These are phyloP conservation scores for Cyberlindnera maritima DNA, from an alignment of 805 yeast genomes.

Conservation along the genomic window DNA sequence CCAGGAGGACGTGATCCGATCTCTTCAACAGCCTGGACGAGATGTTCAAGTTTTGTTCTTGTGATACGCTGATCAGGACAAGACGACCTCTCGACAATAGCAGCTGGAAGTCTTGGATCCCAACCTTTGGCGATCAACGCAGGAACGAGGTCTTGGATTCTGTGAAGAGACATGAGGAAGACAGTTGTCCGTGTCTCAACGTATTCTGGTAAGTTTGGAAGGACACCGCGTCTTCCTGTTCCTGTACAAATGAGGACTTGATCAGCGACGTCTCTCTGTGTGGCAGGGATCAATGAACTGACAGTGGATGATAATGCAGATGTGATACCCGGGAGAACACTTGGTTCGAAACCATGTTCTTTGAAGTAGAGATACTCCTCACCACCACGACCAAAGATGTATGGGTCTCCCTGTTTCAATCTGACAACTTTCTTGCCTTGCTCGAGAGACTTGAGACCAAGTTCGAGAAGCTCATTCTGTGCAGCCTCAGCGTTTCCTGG, in stretches of 20 bases:
- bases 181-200: conserved; percentile 74
- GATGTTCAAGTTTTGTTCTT: conserved; percentile 63
- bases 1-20: conserved; percentile 94
- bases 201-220: conserved; percentile 77
- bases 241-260: conserved; percentile 94
- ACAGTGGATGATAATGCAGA: conserved; percentile 89
- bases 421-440: conserved; percentile 80
- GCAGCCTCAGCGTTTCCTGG: conserved; percentile 97
- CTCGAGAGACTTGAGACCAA: conserved; percentile 64
- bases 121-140: conserved; percentile 58
- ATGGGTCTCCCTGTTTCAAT: conserved; percentile 95
- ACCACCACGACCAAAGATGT: conserved; percentile 94
- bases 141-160: conserved; percentile 48
- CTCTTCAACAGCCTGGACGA: conserved; percentile 69
- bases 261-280: conserved; percentile 89
- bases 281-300: conserved; percentile 79
- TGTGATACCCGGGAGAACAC: conserved; percentile 83
- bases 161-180: conserved; percentile 86
- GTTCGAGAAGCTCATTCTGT: conserved; percentile 74
- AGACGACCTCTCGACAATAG: conserved; percentile 86
- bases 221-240: conserved; percentile 82
- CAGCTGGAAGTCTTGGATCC: conserved; percentile 73
- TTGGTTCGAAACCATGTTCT: conserved; percentile 64
- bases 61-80: conserved; percentile 91
- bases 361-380: conserved; percentile 78